A percentile compares a stretch with the other conserved stretches of the same genome.
These are phyloP conservation scores for Westerdykella ornata DNA, from an alignment of 2,329 filamentous ascomycete genomes.

Conservation along the genomic window DNA sequence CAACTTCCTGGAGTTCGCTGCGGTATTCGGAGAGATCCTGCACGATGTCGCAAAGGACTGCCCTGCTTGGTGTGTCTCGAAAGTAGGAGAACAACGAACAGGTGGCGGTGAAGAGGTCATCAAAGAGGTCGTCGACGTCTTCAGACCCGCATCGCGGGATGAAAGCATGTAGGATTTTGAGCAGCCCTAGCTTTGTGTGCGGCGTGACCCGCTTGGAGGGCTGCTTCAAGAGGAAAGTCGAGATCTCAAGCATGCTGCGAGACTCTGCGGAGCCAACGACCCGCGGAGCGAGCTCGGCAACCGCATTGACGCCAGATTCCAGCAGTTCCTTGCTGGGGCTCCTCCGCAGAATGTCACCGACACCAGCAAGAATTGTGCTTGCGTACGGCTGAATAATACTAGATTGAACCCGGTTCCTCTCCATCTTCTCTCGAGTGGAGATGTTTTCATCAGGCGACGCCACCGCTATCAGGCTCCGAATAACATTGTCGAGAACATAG, in stretches of 20 bases:
- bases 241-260: conserved; percentile 70
- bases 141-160: conserved; percentile 58
- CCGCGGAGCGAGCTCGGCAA: conserved; percentile 60
- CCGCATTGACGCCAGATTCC: conserved; percentile 68
- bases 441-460: conserved; percentile 5
- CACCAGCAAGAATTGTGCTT: conserved; percentile 54
- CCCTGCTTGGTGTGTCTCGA: conserved; percentile 70
- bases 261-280: conserved; percentile 50
- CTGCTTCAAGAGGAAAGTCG: conserved; percentile 73
- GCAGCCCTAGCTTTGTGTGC: conserved; percentile 71
- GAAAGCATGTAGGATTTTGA: conserved; percentile 76
- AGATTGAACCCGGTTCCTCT: conserved; percentile 37
- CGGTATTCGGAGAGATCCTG: conserved; percentile 62
- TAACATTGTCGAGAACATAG: conserved; percentile 66
- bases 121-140: conserved; percentile 52
- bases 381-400: conserved; percentile 59
- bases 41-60: conserved; percentile 67
- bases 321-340: conserved; percentile 66
- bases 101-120: conserved; percentile 64
- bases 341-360: conserved; percentile 50
- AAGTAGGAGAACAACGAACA: conserved; percentile 86
- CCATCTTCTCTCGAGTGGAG: conserved; percentile 49
- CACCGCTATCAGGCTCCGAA: conserved; percentile 46
- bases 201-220: conserved; percentile 77
- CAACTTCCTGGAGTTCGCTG: conserved; percentile 54